Evolutionary conservation across 208 protist species (phyloP).

Genomic region (Strigomonas culicis): DNA sequence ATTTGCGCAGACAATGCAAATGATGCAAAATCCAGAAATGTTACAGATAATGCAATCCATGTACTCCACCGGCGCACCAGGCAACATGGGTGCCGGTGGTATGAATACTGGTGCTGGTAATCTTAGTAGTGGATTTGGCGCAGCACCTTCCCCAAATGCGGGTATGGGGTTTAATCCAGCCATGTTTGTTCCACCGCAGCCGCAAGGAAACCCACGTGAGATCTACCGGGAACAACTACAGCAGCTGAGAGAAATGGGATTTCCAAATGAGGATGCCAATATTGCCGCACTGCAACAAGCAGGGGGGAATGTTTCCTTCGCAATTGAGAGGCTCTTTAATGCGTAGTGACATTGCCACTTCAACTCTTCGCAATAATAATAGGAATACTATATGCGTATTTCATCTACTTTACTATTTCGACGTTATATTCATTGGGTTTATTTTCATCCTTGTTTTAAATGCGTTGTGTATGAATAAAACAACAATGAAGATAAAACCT

Average conservation of each 20-base stretch:
- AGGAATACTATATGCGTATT: neutral
- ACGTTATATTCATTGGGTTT: too few relatives aligned
- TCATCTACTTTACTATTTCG: too few relatives aligned
- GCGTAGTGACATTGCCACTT: conserved; percentile 15
- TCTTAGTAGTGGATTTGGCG: neutral
- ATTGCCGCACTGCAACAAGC: conserved; percentile 85
- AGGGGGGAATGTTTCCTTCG: conserved; percentile 86
- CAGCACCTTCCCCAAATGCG: neutral
- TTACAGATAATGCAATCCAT: conserved; percentile 23
- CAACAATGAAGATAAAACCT: too few relatives aligned
- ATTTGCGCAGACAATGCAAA: conserved; percentile 44
- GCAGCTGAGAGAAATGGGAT: conserved; percentile 90
- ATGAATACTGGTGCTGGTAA: neutral
- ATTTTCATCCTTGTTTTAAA: too few relatives aligned
- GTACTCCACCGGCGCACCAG: conserved; percentile 11
- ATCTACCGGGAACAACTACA: conserved; percentile 87
- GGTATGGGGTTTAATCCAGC: too few relatives aligned
- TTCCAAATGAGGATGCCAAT: conserved; percentile 91
- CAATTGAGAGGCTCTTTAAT: conserved; percentile 84
- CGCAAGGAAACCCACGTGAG: conserved; percentile 67
- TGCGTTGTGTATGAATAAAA: too few relatives aligned
- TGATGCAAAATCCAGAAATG: conserved; percentile 56
- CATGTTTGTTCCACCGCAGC: conserved; percentile 18
- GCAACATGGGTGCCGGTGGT: conserved; percentile 12
- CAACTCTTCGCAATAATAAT: neutral